Conservation (phyloP, 768 basidiomycete species). For the Russula compacta region DNA sequence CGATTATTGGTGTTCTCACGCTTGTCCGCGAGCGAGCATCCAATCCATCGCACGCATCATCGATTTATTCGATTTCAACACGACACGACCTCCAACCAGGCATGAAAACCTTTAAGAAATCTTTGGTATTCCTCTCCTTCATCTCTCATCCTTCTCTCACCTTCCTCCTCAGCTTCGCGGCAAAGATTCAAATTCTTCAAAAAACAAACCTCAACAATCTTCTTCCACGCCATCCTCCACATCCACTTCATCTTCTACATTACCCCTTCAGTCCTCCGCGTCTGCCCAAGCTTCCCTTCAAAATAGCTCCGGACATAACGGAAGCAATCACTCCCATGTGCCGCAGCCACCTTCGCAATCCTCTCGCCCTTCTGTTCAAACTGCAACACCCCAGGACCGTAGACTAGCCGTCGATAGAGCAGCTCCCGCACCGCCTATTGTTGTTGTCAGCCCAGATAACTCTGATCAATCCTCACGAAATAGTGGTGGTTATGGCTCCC, state of each 20-base stretch:
- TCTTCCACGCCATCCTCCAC: slow-evolving; percentile 31
- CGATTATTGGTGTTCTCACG: neutral
- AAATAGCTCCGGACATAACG: slow-evolving; percentile 29
- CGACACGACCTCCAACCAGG: neutral
- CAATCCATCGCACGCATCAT: slow-evolving; percentile 3
- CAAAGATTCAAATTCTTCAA: slow-evolving; percentile 60
- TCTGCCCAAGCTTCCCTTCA: slow-evolving; percentile 30
- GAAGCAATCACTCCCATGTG: slow-evolving; percentile 34
- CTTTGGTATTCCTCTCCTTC: slow-evolving; percentile 43
- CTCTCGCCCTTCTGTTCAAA: slow-evolving; percentile 35
- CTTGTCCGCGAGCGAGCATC: neutral
- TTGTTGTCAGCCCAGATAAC: slow-evolving; percentile 74
- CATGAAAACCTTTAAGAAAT: slow-evolving; percentile 86
- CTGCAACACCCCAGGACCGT: slow-evolving; percentile 44
- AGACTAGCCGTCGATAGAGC: slow-evolving; percentile 43
- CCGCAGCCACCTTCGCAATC: slow-evolving; percentile 31
- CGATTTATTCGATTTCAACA: slow-evolving; percentile 3
- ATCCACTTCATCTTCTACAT: slow-evolving; percentile 35
- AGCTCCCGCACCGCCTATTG: slow-evolving; percentile 67
- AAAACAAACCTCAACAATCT: slow-evolving; percentile 56
- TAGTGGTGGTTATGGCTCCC: slow-evolving; percentile 38
- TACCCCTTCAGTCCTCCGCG: slow-evolving; percentile 36
- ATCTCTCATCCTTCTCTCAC: slow-evolving; percentile 10
- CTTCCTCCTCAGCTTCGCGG: slow-evolving; percentile 44
- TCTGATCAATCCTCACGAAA: slow-evolving; percentile 34